Base-by-base conservation (phyloP, 2,329 filamentous ascomycete genomes). In the Alternaria incomplexa region DNA sequence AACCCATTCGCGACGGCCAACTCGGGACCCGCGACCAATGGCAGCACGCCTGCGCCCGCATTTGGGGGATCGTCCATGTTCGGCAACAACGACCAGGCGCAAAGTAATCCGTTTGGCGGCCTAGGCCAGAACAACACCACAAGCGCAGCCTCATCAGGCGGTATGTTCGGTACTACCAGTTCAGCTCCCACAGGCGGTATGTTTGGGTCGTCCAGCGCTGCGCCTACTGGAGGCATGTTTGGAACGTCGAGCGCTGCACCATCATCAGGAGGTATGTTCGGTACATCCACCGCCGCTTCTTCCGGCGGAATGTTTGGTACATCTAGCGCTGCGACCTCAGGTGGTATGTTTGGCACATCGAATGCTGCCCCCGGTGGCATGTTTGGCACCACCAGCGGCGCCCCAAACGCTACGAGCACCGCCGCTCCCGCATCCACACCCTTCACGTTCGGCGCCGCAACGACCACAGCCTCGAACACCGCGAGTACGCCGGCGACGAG, bases 1-100 rank as follows among this genome's bases (percentile, higher is more conserved):
- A 76, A 71, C 50, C 72, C 72, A 15, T 77, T 76, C 30, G 66
- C 65, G 30, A 67, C 65, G 1, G 69, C 67, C 26, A 64, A 54
- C 28, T 53, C 66, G 30, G 61, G 68, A 12, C 58, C 74, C 4
- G 43, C 66, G 20, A 66, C 62, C n/a, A 77, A 77, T 59, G 73
- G 72, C 57, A 61, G 61, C 17, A 63, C 62, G 2, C 51, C 64
- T 15, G 17, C 64, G 22, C 57, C 65, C 12, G 58, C 61, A 3
- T 72, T 71, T 43, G 73, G 73, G 10, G 69, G 68, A 46, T 66
- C 67, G 52, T 58, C 56, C 23, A 60, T 60, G 11, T 63, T 63
- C 15, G 45, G 51, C 13, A 63, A 68, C 63, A 59, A 69, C 63
- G 40, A 62, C 25, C 68, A 71, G 59, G 40, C 71, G 9, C 59